phyloP scores from a whole-genome alignment of 2,329 filamentous ascomycete species.

The Ophiostoma fasciatum region DNA sequence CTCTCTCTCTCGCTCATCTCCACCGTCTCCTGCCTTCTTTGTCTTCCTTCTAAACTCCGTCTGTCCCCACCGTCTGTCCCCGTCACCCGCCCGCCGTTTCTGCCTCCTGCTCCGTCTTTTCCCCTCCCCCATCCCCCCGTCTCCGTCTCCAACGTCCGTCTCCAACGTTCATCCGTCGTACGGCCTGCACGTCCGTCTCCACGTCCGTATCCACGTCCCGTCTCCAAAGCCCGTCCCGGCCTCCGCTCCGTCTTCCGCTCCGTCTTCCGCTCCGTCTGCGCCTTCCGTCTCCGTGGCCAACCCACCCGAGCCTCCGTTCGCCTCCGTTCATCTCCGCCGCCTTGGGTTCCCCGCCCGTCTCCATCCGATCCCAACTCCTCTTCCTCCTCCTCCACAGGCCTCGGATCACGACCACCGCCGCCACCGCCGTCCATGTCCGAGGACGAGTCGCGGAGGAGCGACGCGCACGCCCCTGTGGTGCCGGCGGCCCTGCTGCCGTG shows the following conservation, averaged over 20 bases:
- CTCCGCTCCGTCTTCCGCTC: no score
- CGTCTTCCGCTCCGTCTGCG: no score
- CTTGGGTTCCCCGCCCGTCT: no score
- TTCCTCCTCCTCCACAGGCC: background rate
- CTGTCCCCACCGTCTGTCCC: background rate
- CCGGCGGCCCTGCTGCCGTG: slow-evolving; percentile 8
- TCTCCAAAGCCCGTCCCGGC: no score
- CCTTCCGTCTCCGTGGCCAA: no score
- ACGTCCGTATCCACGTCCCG: no score
- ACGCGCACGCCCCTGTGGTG: slow-evolving; percentile 8
- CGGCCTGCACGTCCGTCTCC: no score
- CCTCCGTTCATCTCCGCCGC: no score
- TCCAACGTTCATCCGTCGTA: no score
- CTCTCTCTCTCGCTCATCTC: background rate
- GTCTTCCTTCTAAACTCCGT: background rate
- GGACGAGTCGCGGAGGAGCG: slow-evolving; percentile 14
- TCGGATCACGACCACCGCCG: background rate
- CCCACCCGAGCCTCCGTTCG: no score
- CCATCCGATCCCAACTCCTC: background rate
- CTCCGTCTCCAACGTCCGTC: background rate
- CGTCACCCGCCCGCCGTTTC: background rate
- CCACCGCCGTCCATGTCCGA: slow-evolving; percentile 17
- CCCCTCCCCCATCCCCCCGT: background rate
- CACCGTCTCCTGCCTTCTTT: background rate
- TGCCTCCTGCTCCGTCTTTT: background rate